A percentile compares a stretch with the other conserved stretches of the same genome.
phyloP scores from a whole-genome alignment of 208 protist species.

The Trypanosoma cruzi region DNA sequence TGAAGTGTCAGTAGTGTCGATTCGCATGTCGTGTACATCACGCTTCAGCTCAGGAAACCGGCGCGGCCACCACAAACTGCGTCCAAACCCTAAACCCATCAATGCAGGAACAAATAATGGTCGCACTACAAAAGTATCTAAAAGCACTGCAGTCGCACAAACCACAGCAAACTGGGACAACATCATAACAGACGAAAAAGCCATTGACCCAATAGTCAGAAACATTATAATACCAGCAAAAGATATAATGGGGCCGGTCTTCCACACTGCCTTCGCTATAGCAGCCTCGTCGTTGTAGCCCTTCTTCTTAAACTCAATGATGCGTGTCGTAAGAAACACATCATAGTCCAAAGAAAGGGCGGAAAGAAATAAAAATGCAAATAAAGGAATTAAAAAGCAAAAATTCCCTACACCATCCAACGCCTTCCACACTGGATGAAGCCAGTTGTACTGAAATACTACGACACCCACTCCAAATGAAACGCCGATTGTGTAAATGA shows the following conservation, averaged over 20 bases:
- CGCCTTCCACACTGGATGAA: conserved; percentile 18
- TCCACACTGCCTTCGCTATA: conserved; percentile 33
- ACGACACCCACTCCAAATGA: conserved; percentile 32
- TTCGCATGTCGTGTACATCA: conserved; percentile 19
- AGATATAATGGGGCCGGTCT: conserved; percentile 33
- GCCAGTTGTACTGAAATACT: conserved; percentile 38
- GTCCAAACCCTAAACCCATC: conserved; percentile 17
- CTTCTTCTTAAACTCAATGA: conserved; percentile 31
- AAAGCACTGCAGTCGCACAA: conserved; percentile 20
- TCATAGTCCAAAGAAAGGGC: conserved; percentile 43
- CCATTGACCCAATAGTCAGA: conserved; percentile 34
- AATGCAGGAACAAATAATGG: conserved; percentile 34
- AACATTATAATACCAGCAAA: conserved; percentile 43
- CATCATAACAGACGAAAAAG: conserved; percentile 31
- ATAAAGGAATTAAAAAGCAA: conserved; percentile 30
- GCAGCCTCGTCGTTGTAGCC: conserved; percentile 35
- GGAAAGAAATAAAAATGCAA: conserved; percentile 33
- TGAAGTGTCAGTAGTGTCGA: neutral
- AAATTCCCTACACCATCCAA: conserved; percentile 31
- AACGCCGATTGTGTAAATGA: conserved; percentile 30
- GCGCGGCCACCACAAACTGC: conserved; percentile 29
- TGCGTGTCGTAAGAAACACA: conserved; percentile 39
- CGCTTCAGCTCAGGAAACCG: conserved; percentile 23
- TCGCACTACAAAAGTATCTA: conserved; percentile 47
- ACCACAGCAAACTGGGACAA: conserved; percentile 39